Evolutionary conservation across 148 eudicot genomes (phyloP), one percentile per base, ranked within the genome.

Genomic region (Fagopyrum tataricum): DNA sequence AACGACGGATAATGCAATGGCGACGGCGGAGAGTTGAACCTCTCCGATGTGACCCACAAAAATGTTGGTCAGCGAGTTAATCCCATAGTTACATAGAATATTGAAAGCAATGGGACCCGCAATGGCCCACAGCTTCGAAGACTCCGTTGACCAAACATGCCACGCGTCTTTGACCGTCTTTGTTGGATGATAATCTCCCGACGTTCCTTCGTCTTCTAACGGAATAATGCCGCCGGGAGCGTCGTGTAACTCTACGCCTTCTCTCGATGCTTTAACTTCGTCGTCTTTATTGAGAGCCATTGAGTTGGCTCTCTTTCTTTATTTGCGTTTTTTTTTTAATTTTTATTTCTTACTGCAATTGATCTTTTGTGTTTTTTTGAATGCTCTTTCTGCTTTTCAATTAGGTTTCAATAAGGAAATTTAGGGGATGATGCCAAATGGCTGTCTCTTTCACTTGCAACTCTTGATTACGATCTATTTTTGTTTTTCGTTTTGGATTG

Each of bases 41-140:
- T 89, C 84, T 7, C 98, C 98, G 81, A 94, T 87, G 73, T 91
- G 98, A 0, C 98, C 98, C 55, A 91, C 98, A 71, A 88, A 94
- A 5, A 94, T 91, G 83, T 82, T 91, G 1, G 98, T 94, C 43
- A 91, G 87, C 0, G 98, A 91, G 74, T 94, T 94, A 7, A 88
- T 82, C 20, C 98, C 98, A 75, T 94, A 94, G 71, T 94, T 94
- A 76, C 98, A 94, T 18, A 91, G 79, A n/a, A 94, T 94, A 44
- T 88, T 94, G 72, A 94, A 94, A 1, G 97, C 98, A 66, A 94
- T 94, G 0, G 98, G 98, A 15, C 85, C 90, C 20, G 96, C 98
- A 75, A 94, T 94, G 3, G 74, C 76, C 98, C 97, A 94, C 31
- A 91, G 72, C 76, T 88, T 94, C 1, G 73, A 43, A 0, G 96